phyloP scores from a whole-genome alignment of 73 alveolate species.

The Stentor roeselii region DNA sequence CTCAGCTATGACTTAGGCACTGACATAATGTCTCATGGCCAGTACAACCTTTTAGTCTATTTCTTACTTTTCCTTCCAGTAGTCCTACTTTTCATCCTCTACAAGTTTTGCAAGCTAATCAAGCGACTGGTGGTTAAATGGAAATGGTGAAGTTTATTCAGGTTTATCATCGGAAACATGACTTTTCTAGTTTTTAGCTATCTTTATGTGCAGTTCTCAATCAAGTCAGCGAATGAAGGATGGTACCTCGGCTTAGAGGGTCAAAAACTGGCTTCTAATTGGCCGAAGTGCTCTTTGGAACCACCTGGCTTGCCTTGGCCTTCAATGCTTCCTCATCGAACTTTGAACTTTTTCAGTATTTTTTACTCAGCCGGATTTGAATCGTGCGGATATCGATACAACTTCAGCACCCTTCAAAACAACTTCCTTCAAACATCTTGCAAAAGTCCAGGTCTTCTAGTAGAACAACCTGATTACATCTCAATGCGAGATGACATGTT shows the following conservation, averaged over 20 bases:
- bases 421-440: not conserved
- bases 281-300: not conserved
- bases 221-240: not conserved
- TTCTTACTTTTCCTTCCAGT: not conserved
- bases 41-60: not conserved
- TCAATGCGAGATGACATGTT: conserved; percentile 16
- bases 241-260: conserved; percentile 7
- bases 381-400: not conserved
- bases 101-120: not conserved
- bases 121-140: not conserved
- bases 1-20: conserved; percentile 11
- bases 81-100: not conserved
- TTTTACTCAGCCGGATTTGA: not conserved
- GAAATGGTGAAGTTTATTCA: not conserved
- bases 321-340: conserved; percentile 9
- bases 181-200: not conserved
- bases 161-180: not conserved
- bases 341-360: conserved; percentile 6
- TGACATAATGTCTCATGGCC: conserved; percentile 13
- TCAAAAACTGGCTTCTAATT: not conserved
- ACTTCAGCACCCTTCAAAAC: not conserved
- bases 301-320: conserved; percentile 22
- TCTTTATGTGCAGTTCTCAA: not conserved
- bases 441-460: not conserved
- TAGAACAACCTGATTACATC: conserved; percentile 4